A percentile compares a stretch with the other conserved stretches of the same genome.
Conservation (phyloP, 2,329 filamentous ascomycete genomes). For the Tolypocladium ovalisporum region DNA sequence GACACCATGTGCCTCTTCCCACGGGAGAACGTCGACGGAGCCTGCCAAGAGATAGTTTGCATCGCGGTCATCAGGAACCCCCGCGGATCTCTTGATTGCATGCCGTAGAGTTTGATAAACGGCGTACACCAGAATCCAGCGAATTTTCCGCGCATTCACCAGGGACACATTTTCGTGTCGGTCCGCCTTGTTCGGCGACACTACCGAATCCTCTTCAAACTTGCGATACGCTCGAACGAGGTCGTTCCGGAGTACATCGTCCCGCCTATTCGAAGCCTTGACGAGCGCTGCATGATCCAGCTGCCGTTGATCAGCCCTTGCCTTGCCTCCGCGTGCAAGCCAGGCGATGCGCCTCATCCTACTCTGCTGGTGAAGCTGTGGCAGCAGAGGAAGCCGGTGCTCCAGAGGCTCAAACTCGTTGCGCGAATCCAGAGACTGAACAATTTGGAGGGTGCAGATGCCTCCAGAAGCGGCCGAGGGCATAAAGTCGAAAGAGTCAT, state of each 20-base stretch:
- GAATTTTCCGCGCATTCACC: slow-evolving; percentile 61
- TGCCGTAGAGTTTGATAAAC: slow-evolving; percentile 61
- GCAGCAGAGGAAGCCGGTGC: slow-evolving; percentile 58
- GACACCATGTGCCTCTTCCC: slow-evolving; percentile 24
- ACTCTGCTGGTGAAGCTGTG: slow-evolving; percentile 25
- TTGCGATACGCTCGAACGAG: slow-evolving; percentile 58
- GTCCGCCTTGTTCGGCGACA: slow-evolving; percentile 39
- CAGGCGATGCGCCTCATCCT: slow-evolving; percentile 27
- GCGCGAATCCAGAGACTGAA: slow-evolving; percentile 54
- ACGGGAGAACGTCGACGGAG: slow-evolving; percentile 32
- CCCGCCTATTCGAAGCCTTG: slow-evolving; percentile 36
- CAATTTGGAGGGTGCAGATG: slow-evolving; percentile 57
- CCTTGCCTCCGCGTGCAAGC: slow-evolving; percentile 27
- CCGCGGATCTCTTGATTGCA: slow-evolving; percentile 48
- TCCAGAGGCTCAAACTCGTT: slow-evolving; percentile 48
- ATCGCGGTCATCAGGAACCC: slow-evolving; percentile 45
- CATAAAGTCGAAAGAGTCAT: slow-evolving; percentile 32
- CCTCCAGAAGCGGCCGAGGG: slow-evolving; percentile 50
- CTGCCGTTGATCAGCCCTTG: slow-evolving; percentile 36
- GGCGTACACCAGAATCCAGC: slow-evolving; percentile 69
- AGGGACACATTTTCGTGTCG: slow-evolving; percentile 41
- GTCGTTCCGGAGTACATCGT: slow-evolving; percentile 30
- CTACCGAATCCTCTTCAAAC: slow-evolving; percentile 54
- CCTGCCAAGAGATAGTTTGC: slow-evolving; percentile 47
- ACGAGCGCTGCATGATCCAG: slow-evolving; percentile 41